Evolutionary conservation across 352 stramenopile genomes (phyloP).

Genomic region (Aphanomyces astaci): DNA sequence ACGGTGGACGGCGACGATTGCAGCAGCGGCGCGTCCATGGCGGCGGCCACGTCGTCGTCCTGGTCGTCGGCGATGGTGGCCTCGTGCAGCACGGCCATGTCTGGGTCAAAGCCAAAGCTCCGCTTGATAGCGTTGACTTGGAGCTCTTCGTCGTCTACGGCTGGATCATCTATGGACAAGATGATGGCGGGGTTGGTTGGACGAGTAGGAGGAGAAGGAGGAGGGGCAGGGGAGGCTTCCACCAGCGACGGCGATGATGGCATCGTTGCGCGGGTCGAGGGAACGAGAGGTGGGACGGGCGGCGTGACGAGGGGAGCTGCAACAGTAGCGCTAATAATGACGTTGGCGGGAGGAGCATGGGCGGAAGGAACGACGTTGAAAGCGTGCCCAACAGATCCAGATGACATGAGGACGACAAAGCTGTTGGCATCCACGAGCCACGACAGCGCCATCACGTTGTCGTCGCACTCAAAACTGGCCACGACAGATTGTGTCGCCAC

Average conservation of each 20-base stretch:
- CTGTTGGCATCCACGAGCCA: conserved; percentile 30
- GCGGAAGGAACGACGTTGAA: not conserved
- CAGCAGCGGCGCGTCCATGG: conserved; percentile 8
- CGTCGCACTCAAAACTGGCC: conserved; percentile 51
- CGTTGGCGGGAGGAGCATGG: not conserved
- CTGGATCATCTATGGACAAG: conserved; percentile 43
- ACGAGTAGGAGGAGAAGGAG: too few species aligned
- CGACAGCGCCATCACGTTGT: conserved; percentile 44
- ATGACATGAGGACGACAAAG: conserved; percentile 6
- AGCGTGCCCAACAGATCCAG: conserved; percentile 8
- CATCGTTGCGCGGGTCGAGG: not conserved
- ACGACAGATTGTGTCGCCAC: conserved; percentile 43
- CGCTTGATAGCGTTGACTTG: conserved; percentile 75
- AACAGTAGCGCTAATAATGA: too few species aligned
- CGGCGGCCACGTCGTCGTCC: not conserved
- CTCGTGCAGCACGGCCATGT: conserved; percentile 26
- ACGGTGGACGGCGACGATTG: too few species aligned
- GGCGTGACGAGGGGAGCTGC: too few species aligned
- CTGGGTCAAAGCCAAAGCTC: conserved; percentile 64
- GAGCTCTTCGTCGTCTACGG: conserved; percentile 53
- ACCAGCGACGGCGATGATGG: not conserved
- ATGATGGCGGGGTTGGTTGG: not conserved
- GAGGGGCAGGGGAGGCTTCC: not conserved
- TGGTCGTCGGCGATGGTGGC: conserved; percentile 20
- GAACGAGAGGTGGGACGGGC: too few species aligned